Evolutionary conservation across 73 alveolate genomes (phyloP), one percentile per base, ranked within the genome.

Genomic region (Paramecium tetraurelia): DNA sequence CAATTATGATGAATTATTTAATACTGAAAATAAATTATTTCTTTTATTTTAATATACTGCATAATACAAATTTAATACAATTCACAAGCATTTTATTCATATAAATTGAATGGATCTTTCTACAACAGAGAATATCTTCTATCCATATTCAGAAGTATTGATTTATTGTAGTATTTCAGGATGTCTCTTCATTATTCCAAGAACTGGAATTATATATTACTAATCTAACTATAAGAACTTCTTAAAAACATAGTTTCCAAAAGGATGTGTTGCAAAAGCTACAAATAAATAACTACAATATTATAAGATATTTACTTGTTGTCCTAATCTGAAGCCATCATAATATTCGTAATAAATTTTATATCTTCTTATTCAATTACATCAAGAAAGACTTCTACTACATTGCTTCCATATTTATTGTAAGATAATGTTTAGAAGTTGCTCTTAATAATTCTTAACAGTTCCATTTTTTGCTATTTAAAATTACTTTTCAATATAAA

Each of bases 341-440:
- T 38, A 1, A 75, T 29, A 33, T 75, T 38, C 2, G 87, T 38
- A 4, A 75, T 33, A 33, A 38, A 38, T 41, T 75, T 75, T 16
- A 38, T 14, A 36, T 75, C 87, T 35, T 75, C 87, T 38, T 75
- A 38, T 12, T 35, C 58, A 35, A 75, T 75, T 21, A 75, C 59
- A 33, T 35, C 58, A 29, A 75, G 46, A 16, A 75, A 38, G 5
- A 41, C 59, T 35, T 75, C 87, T 16, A 75, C 87, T 1, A 75
- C 59, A 75, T 75, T 75, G n/a, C 87, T 75, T 4, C 87, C 87
- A 33, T 75, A 75, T 75, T 75, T 75, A 35, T 75, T 75, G 59
- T 38, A 38, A 36, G 87, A 35, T 75, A 75, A 75, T 16, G 35
- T 38, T 75, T 75, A 35, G 5, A 75, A 75, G 16, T 75, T 75